Conservation (phyloP, 1,284 basidiomycete species). For the Pseudozyma thailandica region DNA sequence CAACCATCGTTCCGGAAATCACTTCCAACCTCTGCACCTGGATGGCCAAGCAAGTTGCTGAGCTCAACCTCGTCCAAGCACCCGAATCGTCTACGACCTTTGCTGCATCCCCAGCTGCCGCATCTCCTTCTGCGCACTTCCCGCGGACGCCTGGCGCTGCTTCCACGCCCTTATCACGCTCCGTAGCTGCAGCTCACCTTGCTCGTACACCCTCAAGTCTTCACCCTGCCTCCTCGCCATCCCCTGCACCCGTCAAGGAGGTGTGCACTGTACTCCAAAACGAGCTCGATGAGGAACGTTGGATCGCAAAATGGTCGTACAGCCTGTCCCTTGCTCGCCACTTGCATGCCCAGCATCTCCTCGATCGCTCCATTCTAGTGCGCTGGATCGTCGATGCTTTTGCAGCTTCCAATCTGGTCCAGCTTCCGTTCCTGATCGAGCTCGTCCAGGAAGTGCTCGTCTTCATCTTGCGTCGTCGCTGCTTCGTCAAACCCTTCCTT, state of each 20-base stretch:
- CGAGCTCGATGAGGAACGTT: slow-evolving; percentile 76
- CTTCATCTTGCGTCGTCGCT: slow-evolving; percentile 33
- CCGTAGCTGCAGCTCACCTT: slow-evolving; percentile 21
- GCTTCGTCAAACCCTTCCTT: slow-evolving; percentile 34
- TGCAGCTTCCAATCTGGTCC: slow-evolving; percentile 41
- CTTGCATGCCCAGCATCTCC: slow-evolving; percentile 82
- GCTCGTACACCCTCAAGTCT: slow-evolving; percentile 24
- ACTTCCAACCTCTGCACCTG: slow-evolving; percentile 86
- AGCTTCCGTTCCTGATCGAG: slow-evolving; percentile 45
- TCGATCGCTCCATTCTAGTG: slow-evolving; percentile 83
- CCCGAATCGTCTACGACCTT: slow-evolving; percentile 34
- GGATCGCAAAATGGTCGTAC: slow-evolving; percentile 84
- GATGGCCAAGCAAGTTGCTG: slow-evolving; percentile 85
- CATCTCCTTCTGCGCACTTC: slow-evolving; percentile 24
- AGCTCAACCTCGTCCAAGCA: slow-evolving; percentile 71
- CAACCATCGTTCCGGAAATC: slow-evolving; percentile 87
- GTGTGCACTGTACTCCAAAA: slow-evolving; percentile 65
- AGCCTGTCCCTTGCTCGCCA: slow-evolving; percentile 74
- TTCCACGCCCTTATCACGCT: slow-evolving; percentile 21
- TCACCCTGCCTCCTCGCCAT: slow-evolving; percentile 16
- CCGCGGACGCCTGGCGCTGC: slow-evolving; percentile 25
- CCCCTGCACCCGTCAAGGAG: slow-evolving; percentile 15
- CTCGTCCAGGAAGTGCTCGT: slow-evolving; percentile 41
- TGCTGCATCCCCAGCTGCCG: slow-evolving; percentile 38
- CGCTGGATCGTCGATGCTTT: slow-evolving; percentile 86